Conservation (phyloP, 305 asterid species). For the Vinca major region DNA sequence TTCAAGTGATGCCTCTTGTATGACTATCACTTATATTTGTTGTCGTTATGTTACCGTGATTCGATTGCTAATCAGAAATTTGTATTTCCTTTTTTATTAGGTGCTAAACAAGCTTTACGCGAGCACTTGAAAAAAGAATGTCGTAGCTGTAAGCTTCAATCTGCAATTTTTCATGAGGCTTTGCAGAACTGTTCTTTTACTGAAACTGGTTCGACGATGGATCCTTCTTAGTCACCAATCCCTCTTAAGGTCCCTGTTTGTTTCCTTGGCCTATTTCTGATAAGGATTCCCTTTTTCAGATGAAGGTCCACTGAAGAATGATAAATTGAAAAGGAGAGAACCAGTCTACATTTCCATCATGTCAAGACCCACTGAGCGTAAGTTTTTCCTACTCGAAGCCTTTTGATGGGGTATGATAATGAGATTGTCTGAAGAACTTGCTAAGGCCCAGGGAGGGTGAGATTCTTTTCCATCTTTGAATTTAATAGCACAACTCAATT, state of each 20-base stretch:
- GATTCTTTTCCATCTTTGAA: background rate
- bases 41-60: background rate
- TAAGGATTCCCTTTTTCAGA: constrained; percentile 38
- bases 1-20: background rate
- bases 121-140: constrained; percentile 70
- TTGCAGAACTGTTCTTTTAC: constrained; percentile 35
- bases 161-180: constrained; percentile 77
- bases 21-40: background rate
- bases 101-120: constrained; percentile 57
- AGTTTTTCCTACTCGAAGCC: constrained; percentile 27
- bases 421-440: constrained; percentile 6
- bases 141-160: constrained; percentile 54
- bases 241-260: background rate
- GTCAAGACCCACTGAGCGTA: constrained; percentile 81
- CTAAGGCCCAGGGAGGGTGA: background rate
- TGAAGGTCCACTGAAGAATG: constrained; percentile 23
- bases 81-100: constrained; percentile 28
- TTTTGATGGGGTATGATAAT: background rate
- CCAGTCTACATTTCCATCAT: constrained; percentile 51
- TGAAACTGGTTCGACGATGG: constrained; percentile 22
- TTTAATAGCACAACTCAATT: background rate
- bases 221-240: constrained; percentile 8
- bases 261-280: constrained; percentile 19
- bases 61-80: constrained; percentile 13
- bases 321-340: constrained; percentile 44